A percentile compares a stretch with the other conserved stretches of the same genome.
Conservation (phyloP, 306 rosid species). For the Cucurbita maxima region DNA sequence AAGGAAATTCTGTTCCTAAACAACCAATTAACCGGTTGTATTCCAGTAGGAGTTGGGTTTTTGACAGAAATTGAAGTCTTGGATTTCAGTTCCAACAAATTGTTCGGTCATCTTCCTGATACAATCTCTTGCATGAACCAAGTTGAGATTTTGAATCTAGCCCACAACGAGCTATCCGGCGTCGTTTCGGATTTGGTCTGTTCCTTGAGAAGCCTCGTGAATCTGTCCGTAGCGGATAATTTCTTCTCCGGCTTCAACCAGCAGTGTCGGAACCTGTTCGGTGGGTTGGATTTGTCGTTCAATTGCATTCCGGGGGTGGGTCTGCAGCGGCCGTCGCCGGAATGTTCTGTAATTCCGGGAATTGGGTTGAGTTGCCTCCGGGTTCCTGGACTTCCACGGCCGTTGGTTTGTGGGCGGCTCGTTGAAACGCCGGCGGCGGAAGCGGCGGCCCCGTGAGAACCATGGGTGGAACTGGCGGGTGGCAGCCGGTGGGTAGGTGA, state of each 20-base stretch:
- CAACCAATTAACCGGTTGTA: slow-evolving; percentile 75
- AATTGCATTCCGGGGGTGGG: slow-evolving; percentile 78
- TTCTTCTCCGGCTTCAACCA: slow-evolving; percentile 95
- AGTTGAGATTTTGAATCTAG: slow-evolving; percentile 63
- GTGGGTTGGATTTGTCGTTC: slow-evolving; percentile 66
- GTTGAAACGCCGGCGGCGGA: not conserved
- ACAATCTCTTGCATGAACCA: slow-evolving; percentile 66
- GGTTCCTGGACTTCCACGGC: slow-evolving; percentile 43
- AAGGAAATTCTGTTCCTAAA: slow-evolving; percentile 81
- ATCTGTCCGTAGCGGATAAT: slow-evolving; percentile 70
- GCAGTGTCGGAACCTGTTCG: slow-evolving; percentile 47
- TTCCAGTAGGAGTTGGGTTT: slow-evolving; percentile 79
- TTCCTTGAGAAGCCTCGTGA: slow-evolving; percentile 46
- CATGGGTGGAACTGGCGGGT: not conserved
- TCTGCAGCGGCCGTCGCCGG: slow-evolving; percentile 80
- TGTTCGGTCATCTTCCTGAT: slow-evolving; percentile 78
- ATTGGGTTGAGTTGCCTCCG: slow-evolving; percentile 62
- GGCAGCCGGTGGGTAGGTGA: not conserved
- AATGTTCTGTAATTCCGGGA: slow-evolving; percentile 67
- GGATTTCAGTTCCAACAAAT: slow-evolving; percentile 68
- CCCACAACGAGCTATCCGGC: slow-evolving; percentile 80
- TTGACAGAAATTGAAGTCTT: slow-evolving; percentile 72
- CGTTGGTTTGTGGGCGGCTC: slow-evolving; percentile 45
- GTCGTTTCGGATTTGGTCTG: slow-evolving; percentile 62
- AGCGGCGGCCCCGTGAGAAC: not conserved